Evolutionary conservation across 805 yeast genomes (phyloP), one percentile per base, ranked within the genome.

Genomic region (Wickerhamiella vanderwaltii): DNA sequence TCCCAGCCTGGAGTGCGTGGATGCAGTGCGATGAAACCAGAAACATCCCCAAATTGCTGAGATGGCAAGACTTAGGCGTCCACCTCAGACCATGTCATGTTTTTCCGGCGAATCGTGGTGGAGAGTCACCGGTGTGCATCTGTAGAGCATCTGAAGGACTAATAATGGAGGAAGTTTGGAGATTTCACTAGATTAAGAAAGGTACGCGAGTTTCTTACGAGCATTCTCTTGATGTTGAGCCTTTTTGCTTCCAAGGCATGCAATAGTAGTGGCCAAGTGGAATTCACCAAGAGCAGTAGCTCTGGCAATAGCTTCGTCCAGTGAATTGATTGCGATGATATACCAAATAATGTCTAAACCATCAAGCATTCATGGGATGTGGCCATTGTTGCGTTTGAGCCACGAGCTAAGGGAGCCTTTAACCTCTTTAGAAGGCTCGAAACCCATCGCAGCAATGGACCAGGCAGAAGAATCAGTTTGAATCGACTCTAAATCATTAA

Each of bases 231-330:
- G 17, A 20, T 9, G 19, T 38, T 66, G 65, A 3, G 80, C 77
- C 1, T 68, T 65, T 1, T 67, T 67, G 49, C 78, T 81, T 50
- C 83, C 94, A 6, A 80, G 56, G 32, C 81, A 61, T 0, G 95
- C 69, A 9, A 88, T 58, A 20, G 84, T 53, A 0, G 73, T 74
- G 0, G 94, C 75, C 15, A 88, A 59, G 56, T 87, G 94, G 4
- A 71, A 60, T 51, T 82, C 81, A 6, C 69, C 68, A 0, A 79
- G 59, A n/a, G 68, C 61, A 1, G 76, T 59, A 1, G 95, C 87
- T 2, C 64, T 46, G 23, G 66, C 64, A 5, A 77, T 65, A 1
- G 97, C 96, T 20, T 65, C 65, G 6, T 68, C 62, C 22, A 84
- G 52, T 43, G 78, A 72, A 41, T 80, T 77, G 4, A 71, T 63